Conservation (phyloP, 371 early-diverging fungal species). For the Circinella umbellata region DNA sequence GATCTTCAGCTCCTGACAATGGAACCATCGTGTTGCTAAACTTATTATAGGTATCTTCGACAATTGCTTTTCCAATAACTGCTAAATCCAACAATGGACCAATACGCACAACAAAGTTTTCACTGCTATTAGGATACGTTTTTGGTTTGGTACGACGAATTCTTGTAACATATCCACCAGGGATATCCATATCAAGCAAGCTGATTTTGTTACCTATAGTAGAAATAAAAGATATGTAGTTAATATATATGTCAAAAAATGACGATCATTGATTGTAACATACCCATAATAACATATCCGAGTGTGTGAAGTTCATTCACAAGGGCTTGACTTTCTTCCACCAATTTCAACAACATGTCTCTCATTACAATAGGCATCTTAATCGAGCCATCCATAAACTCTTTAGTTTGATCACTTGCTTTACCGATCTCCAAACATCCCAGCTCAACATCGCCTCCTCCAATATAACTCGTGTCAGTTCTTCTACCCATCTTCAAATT, state of each 20-base stretch:
- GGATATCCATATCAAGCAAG: conserved; percentile 9
- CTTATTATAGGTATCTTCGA: background rate
- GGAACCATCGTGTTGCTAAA: background rate
- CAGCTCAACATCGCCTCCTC: conserved; percentile 2
- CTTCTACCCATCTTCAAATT: background rate
- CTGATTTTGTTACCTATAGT: background rate
- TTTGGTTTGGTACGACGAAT: conserved; percentile 2
- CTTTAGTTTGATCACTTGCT: conserved; percentile 9
- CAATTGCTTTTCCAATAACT: background rate
- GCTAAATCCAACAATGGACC: conserved; percentile 14
- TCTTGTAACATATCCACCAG: conserved; percentile 7
- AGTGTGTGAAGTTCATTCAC: conserved; percentile 1
- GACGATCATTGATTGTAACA: background rate
- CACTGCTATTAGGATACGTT: background rate
- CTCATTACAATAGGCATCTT: conserved; percentile 19
- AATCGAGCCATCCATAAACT: background rate
- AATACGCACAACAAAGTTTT: conserved; percentile 3
- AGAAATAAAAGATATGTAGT: background rate
- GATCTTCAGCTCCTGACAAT: background rate
- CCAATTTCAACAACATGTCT: conserved; percentile 19
- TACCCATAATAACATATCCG: conserved; percentile 11
- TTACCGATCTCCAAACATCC: conserved; percentile 14
- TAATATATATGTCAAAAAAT: background rate
- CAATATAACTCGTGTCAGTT: background rate
- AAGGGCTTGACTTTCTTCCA: background rate